These are phyloP conservation scores for Hanseniaspora jakobsenii DNA, from an alignment of 805 yeast species.

Conservation along the genomic window DNA sequence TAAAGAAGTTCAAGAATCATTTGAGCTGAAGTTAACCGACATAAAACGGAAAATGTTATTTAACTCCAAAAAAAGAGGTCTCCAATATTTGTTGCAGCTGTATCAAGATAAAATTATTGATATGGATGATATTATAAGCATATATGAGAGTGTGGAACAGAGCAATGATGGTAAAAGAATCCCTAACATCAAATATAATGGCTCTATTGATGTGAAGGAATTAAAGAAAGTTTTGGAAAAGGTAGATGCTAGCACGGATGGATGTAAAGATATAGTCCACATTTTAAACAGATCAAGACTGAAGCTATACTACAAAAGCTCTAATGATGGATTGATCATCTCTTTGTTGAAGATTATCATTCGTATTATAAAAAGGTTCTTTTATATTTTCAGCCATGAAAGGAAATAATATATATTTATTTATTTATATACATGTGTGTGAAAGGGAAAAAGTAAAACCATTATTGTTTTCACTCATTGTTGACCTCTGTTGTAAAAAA, in stretches of 20 bases:
- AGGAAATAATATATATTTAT: too few species aligned
- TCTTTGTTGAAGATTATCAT: not conserved
- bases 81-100: slow-evolving; percentile 9
- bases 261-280: not conserved
- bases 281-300: not conserved
- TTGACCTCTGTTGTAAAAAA: too few species aligned
- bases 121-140: slow-evolving; percentile 8
- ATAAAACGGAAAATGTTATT: slow-evolving; percentile 12
- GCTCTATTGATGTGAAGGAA: slow-evolving; percentile 1
- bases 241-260: not conserved
- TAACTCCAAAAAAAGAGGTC: slow-evolving; percentile 5
- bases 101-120: slow-evolving; percentile 1
- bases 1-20: slow-evolving; percentile 43
- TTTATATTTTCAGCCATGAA: not conserved
- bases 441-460: too few species aligned
- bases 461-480: too few species aligned
- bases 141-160: too few species aligned
- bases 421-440: too few species aligned
- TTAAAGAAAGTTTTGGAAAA: not conserved
- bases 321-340: slow-evolving; percentile 1
- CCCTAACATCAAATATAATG: too few species aligned
- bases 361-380: not conserved
- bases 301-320: slow-evolving; percentile 4
- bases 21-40: slow-evolving; percentile 25
- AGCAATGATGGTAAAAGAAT: too few species aligned